Base-by-base conservation (phyloP, 2,329 filamentous ascomycete genomes). In the Exophiala alcalophila region DNA sequence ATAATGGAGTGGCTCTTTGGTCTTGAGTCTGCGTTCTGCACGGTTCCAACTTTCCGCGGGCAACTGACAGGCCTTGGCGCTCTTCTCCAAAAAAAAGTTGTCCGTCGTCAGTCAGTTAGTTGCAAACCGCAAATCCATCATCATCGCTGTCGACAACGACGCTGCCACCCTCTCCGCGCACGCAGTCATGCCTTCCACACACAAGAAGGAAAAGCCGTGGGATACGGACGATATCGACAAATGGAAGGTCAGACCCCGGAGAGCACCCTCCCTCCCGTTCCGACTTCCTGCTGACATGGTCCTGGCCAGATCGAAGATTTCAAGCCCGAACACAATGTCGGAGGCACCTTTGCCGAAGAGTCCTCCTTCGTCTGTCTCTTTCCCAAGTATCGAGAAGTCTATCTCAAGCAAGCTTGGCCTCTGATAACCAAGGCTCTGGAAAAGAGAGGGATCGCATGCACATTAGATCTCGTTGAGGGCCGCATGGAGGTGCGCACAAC, bases 401-500 rank as follows among this genome's bases (percentile, higher is more conserved):
- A 97, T 61, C 73, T 98, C 42, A 89, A 86, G 61, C 87, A 94
- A 63, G 84, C 84, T 57, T 98, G 92, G 92, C 88, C 91, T 3
- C 77, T 94, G 31, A 80, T 98, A 46, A 97, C 89, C 19, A 83
- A 84, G 59, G 76, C 86, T 1, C 80, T 98, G 47, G 86, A 94
- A 59, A 94, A 92, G 67, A 73, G 78, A 43, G 89, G 90, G 54
- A 88, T 98, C 32, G 87, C 86, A 29, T 96, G 91, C 62, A 90
- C 86, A 6, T 80, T 98, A 18, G 91, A 98, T 71, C 74, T 98
- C 64, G 85, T 97, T 4, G 90, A 97, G 65, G 92, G 92, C 61
- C 88, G 82, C 63, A 97, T 97, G 91, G 90, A 86, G 0, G 91
- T 97, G 53, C 94, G 91, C 68, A 97, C 92, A 16, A 97, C 91